Evolutionary conservation across 176 grass and related monocot genomes (phyloP).

Genomic region (Dactylis glomerata): DNA sequence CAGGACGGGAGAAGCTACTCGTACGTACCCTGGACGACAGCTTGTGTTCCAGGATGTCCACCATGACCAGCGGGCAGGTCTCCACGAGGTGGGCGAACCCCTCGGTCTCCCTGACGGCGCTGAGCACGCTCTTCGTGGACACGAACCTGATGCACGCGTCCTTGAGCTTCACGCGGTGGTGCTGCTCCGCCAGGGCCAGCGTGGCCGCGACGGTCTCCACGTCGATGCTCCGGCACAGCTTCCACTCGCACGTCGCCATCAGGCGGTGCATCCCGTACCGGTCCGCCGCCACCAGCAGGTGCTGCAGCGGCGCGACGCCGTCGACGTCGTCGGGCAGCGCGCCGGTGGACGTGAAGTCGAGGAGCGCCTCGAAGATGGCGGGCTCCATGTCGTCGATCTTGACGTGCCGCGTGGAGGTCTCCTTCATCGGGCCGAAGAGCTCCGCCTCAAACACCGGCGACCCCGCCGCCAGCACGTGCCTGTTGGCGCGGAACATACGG

Average conservation of each 20-base stretch:
- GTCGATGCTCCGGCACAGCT: too few species aligned
- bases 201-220: too few species aligned
- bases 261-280: constrained; percentile 15
- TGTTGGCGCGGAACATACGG: background rate
- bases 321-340: background rate
- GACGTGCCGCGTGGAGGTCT: background rate
- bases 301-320: background rate
- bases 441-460: background rate
- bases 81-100: background rate
- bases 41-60: background rate
- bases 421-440: constrained; percentile 9
- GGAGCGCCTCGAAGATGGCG: background rate
- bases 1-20: background rate
- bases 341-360: constrained; percentile 8
- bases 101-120: background rate
- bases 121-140: background rate
- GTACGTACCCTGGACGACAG: background rate
- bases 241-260: too few species aligned
- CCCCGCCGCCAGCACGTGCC: background rate
- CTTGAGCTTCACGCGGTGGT: background rate
- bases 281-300: constrained; percentile 12
- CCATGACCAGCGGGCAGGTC: background rate
- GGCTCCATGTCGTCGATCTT: constrained; percentile 28
- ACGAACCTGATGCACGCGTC: background rate
- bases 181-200: too few species aligned